Evolutionary conservation across 441 rosid genomes (phyloP).

Genomic region (Euphorbia celastroides): DNA sequence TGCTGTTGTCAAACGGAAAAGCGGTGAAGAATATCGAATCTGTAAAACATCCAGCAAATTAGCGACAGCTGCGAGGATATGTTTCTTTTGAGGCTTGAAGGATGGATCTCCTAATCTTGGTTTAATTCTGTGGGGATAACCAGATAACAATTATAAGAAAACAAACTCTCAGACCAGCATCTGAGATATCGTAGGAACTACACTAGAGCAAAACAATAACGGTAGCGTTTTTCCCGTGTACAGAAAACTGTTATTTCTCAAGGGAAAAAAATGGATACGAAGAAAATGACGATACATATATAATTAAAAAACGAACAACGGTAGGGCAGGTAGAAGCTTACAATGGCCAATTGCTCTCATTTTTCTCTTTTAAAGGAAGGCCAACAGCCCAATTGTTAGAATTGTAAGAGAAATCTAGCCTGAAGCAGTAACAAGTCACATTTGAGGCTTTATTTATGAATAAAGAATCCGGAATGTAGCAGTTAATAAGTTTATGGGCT

Average conservation of each 20-base stretch:
- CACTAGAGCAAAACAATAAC: not conserved
- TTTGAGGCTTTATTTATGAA: not conserved
- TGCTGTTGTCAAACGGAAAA: slow-evolving; percentile 71
- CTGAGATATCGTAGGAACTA: not conserved
- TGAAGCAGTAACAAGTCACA: slow-evolving; percentile 24
- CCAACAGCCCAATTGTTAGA: slow-evolving; percentile 95
- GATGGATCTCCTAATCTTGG: slow-evolving; percentile 83
- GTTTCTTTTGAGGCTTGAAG: slow-evolving; percentile 74
- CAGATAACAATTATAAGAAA: slow-evolving; percentile 2
- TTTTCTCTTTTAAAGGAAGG: slow-evolving; percentile 88
- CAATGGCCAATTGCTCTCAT: slow-evolving; percentile 80
- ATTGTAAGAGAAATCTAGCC: slow-evolving; percentile 80
- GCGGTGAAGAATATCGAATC: slow-evolving; percentile 89
- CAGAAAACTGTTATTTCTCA: not conserved
- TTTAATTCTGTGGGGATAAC: slow-evolving; percentile 58
- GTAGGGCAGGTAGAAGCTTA: slow-evolving; percentile 34
- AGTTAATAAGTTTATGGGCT: not conserved
- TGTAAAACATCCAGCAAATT: slow-evolving; percentile 61
- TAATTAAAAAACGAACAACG: not conserved
- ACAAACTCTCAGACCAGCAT: slow-evolving; percentile 9
- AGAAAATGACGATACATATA: not conserved
- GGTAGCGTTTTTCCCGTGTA: not conserved
- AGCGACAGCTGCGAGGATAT: slow-evolving; percentile 67
- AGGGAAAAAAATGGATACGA: not conserved
- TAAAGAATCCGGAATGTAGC: slow-evolving; percentile 2